These are phyloP conservation scores for Alternaria rosae DNA, from an alignment of 2,329 filamentous ascomycete species.

Conservation along the genomic window DNA sequence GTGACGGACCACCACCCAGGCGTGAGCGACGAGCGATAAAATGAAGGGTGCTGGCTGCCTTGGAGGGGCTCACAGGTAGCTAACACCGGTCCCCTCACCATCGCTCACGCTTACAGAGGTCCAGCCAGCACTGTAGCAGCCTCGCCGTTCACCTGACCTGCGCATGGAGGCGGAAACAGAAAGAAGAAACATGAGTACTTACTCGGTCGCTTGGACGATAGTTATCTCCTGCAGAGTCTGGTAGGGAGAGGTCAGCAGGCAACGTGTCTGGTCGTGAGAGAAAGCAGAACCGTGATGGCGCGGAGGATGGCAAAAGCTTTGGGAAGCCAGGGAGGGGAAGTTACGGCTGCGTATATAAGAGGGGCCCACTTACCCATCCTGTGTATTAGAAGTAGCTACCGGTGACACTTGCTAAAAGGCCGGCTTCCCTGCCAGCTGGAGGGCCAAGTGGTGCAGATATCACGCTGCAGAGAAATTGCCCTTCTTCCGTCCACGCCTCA, in stretches of 20 bases:
- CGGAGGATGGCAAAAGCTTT: conserved; percentile 20
- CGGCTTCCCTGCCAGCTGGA: conserved; percentile 43
- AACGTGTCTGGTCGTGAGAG: conserved; percentile 22
- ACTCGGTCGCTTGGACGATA: conserved; percentile 36
- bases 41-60: conserved; percentile 5
- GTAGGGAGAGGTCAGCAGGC: conserved; percentile 28
- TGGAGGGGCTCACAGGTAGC: background rate
- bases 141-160: conserved; percentile 1
- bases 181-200: conserved; percentile 22
- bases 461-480: conserved; percentile 46
- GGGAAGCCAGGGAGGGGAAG: conserved; percentile 23
- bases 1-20: conserved; percentile 12
- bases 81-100: background rate
- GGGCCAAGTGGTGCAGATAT: conserved; percentile 39
- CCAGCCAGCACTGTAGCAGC: conserved; percentile 4
- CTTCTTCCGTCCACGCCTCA: conserved; percentile 31
- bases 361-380: conserved; percentile 39
- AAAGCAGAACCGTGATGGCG: conserved; percentile 35
- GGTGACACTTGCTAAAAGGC: conserved; percentile 35
- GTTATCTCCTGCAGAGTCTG: conserved; percentile 31
- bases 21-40: background rate
- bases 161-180: conserved; percentile 7
- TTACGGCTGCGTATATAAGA: conserved; percentile 17
- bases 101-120: background rate
- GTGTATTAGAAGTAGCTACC: conserved; percentile 34